Percentiles rank a stretch among this genome's conserved stretches.
Evolutionary conservation across 2,329 filamentous ascomycete genomes (phyloP).

Genomic region (Cladophialophora yegresii): DNA sequence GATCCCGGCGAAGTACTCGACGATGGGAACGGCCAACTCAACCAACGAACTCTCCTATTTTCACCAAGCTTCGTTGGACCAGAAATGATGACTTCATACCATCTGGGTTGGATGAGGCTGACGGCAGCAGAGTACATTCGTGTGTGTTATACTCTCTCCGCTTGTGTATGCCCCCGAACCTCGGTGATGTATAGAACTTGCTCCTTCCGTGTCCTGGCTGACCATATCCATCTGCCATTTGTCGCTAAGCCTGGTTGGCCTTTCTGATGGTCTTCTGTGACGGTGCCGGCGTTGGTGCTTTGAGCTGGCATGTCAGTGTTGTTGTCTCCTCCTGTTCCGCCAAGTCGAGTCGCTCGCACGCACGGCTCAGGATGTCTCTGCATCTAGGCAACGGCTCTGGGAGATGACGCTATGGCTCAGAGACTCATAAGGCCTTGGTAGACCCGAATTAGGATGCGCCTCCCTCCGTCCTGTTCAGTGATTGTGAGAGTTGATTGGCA

Average conservation of each 20-base stretch:
- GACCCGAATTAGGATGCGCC: neutral
- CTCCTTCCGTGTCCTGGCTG: neutral
- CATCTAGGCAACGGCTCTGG: neutral
- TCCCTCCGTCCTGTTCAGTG: neutral
- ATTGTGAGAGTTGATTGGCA: neutral
- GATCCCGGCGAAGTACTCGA: neutral
- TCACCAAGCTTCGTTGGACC: neutral
- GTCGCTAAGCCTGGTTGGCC: conserved; percentile 4
- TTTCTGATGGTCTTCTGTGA: neutral
- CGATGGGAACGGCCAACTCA: neutral
- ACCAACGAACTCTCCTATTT: neutral
- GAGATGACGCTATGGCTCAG: neutral
- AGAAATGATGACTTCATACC: neutral
- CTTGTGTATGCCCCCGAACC: neutral
- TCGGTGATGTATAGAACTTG: neutral
- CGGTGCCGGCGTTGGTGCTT: neutral
- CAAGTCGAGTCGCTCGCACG: conserved; percentile 10
- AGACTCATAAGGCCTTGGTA: neutral
- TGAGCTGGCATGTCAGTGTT: conserved; percentile 1
- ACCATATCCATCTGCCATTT: neutral
- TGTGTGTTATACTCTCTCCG: neutral
- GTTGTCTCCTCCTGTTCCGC: conserved; percentile 15
- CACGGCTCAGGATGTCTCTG: neutral
- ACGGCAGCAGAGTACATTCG: neutral
- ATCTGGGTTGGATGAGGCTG: neutral